Evolutionary conservation across 768 basidiomycete species (phyloP).

Genomic region (Xerocomellus amylosporus): DNA sequence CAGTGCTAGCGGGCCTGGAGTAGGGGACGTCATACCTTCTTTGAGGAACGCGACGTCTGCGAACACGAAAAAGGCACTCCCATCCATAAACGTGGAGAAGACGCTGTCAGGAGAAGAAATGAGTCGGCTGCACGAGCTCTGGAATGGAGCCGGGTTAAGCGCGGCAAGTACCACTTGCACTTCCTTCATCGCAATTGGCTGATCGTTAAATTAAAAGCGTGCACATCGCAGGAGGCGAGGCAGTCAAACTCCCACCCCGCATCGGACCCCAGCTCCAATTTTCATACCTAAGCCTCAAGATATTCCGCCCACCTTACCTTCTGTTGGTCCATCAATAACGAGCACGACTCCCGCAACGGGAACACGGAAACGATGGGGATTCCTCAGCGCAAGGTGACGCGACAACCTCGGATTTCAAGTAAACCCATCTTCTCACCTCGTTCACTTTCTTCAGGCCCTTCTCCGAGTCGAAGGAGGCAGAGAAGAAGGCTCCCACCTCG

Average conservation of each 20-base stretch:
- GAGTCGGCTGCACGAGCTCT: slow-evolving; percentile 17
- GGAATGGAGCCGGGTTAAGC: slow-evolving; percentile 27
- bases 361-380: slow-evolving; percentile 15
- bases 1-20: not conserved
- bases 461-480: slow-evolving; percentile 2
- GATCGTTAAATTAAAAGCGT: slow-evolving; percentile 16
- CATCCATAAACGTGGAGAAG: slow-evolving; percentile 19
- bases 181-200: not conserved
- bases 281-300: slow-evolving; percentile 9
- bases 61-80: slow-evolving; percentile 8
- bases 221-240: slow-evolving; percentile 21
- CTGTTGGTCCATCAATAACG: slow-evolving; percentile 1
- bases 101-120: slow-evolving; percentile 19
- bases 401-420: not conserved
- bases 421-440: not conserved
- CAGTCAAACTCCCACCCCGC: not conserved
- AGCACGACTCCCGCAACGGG: not conserved
- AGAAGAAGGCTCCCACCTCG: slow-evolving; percentile 5
- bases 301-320: not conserved
- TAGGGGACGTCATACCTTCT: not conserved
- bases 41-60: not conserved
- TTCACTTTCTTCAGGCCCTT: slow-evolving; percentile 9
- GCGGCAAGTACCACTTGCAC: slow-evolving; percentile 12
- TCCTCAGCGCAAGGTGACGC: slow-evolving; percentile 22
- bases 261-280: slow-evolving; percentile 11